A percentile compares a stretch with the other conserved stretches of the same genome.
Conservation (phyloP, 352 stramenopile species). For the Globisporangium splendens region DNA sequence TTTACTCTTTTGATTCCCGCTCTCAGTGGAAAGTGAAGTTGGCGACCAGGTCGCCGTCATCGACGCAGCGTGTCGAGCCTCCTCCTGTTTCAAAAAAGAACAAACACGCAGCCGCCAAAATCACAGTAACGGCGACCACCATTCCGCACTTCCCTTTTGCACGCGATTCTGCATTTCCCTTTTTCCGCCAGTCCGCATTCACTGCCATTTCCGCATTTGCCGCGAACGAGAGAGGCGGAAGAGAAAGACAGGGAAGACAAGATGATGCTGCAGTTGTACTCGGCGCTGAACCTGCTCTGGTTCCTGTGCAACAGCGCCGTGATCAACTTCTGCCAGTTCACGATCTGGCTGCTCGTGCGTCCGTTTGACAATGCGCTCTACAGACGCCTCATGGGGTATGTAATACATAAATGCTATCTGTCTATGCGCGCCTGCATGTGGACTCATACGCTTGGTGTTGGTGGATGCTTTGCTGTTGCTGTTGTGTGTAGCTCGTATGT, state of each 20-base stretch:
- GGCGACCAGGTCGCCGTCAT: constrained; percentile 4
- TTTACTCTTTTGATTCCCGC: background rate
- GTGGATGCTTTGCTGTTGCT: constrained; percentile 1
- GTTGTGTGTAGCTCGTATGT: constrained; percentile 36
- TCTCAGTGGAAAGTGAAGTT: constrained; percentile 3
- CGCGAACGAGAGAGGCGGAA: background rate
- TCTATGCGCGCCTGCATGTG: background rate
- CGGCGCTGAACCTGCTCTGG: constrained; percentile 79
- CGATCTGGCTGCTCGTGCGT: constrained; percentile 80
- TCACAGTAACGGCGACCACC: background rate
- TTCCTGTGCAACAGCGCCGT: constrained; percentile 79
- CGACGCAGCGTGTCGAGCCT: constrained; percentile 4
- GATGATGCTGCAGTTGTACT: constrained; percentile 68
- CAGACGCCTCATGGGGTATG: constrained; percentile 66
- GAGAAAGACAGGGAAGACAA: background rate
- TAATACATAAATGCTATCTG: too few species aligned
- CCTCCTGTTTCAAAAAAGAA: too few species aligned
- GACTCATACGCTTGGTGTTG: constrained; percentile 1
- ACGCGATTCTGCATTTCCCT: background rate
- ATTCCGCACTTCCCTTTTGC: background rate
- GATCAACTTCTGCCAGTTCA: constrained; percentile 78
- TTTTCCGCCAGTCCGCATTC: background rate
- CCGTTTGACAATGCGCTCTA: constrained; percentile 84
- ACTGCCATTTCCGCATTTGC: constrained; percentile 2
- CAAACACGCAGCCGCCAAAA: background rate